Evolutionary conservation across 352 stramenopile species (phyloP).

Genomic region (Elongisporangium prolatum): DNA sequence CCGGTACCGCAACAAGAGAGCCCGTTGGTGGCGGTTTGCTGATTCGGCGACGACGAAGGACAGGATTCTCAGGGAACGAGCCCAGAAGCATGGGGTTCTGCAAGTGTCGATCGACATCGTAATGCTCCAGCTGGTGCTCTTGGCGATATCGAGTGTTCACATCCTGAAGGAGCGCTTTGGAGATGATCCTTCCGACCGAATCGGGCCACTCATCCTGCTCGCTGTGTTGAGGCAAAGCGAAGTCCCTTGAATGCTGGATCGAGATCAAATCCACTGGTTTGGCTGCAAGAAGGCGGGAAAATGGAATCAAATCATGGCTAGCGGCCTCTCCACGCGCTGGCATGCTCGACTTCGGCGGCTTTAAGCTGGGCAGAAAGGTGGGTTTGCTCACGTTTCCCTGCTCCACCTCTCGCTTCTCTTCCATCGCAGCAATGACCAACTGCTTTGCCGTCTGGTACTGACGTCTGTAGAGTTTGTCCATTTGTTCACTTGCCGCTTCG

Average conservation of each 20-base stretch:
- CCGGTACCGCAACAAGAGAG: neutral
- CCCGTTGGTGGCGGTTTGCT: neutral
- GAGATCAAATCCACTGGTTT: constrained; percentile 1
- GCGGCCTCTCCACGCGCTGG: neutral
- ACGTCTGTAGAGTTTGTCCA: constrained; percentile 21
- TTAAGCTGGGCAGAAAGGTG: constrained; percentile 21
- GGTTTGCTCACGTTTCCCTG: constrained; percentile 9
- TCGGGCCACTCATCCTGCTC: neutral
- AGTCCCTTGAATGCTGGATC: neutral
- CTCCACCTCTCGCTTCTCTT: constrained; percentile 34
- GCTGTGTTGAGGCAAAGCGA: constrained; percentile 1
- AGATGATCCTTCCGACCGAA: neutral
- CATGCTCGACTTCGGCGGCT: neutral
- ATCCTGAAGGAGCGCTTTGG: neutral
- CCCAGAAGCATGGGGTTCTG: constrained; percentile 19
- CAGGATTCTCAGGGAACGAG: constrained; percentile 33
- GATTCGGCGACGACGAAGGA: neutral
- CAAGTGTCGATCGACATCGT: constrained; percentile 21
- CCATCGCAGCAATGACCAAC: constrained; percentile 38
- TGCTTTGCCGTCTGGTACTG: constrained; percentile 31
- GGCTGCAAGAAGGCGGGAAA: neutral
- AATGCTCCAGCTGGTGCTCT: constrained; percentile 37
- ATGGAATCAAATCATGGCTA: neutral
- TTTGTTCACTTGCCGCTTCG: constrained; percentile 15
- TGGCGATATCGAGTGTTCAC: constrained; percentile 20